Evolutionary conservation across 345 rosid species (phyloP).

Genomic region (Erodium maritimum): DNA sequence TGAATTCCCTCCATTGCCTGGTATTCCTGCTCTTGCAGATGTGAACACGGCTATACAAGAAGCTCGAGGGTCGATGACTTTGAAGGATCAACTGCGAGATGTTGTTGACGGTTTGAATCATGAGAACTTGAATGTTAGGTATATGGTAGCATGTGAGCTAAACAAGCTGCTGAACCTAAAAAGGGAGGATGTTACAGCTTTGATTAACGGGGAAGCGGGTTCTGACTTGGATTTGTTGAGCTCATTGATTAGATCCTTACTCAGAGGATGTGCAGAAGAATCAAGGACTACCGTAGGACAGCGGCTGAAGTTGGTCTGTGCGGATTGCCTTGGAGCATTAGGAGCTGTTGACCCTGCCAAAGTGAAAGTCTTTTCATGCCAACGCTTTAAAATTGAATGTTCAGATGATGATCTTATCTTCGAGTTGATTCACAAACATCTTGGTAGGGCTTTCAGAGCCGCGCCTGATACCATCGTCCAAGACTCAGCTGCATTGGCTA

Average conservation of each 20-base stretch:
- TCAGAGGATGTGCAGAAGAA: constrained; percentile 95
- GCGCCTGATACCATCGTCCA: constrained; percentile 85
- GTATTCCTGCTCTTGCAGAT: constrained; percentile 57
- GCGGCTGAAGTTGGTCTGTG: constrained; percentile 79
- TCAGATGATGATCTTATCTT: constrained; percentile 97
- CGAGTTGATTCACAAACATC: constrained; percentile 84
- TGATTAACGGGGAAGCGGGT: constrained; percentile 61
- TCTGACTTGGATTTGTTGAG: constrained; percentile 77
- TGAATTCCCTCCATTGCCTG: constrained; percentile 87
- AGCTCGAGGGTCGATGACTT: constrained; percentile 76
- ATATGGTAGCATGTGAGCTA: constrained; percentile 91
- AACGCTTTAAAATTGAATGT: constrained; percentile 89
- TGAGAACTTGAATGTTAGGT: constrained; percentile 94
- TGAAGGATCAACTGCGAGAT: constrained; percentile 78
- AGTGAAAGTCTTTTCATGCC: constrained; percentile 55
- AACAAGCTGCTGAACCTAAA: constrained; percentile 64
- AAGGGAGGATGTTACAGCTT: constrained; percentile 61
- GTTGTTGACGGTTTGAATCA: constrained; percentile 70
- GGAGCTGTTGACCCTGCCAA: constrained; percentile 99
- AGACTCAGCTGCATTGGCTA: constrained; percentile 97
- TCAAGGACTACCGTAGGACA: constrained; percentile 88
- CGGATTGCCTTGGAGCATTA: constrained; percentile 86
- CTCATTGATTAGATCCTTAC: constrained; percentile 69
- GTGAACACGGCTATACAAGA: constrained; percentile 86
- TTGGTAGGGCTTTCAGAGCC: constrained; percentile 96